Evolutionary conservation across 768 basidiomycete genomes (phyloP).

Genomic region (Rhodotorula graminis): DNA sequence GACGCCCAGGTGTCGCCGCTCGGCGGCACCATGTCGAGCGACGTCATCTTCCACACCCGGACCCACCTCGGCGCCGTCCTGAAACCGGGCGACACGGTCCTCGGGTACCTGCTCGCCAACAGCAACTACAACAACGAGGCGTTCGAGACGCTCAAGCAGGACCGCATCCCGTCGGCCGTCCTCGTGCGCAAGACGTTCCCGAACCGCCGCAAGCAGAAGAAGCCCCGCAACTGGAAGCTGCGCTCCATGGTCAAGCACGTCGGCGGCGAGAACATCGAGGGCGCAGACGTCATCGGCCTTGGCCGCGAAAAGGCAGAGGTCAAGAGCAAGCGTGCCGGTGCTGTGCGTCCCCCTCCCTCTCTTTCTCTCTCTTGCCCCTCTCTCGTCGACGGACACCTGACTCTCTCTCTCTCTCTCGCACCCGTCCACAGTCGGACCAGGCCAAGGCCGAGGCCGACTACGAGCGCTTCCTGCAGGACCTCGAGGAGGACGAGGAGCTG

Average conservation of each 20-base stretch:
- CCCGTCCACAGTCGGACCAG: slow-evolving; percentile 33
- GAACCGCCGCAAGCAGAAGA: slow-evolving; percentile 83
- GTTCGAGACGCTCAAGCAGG: slow-evolving; percentile 52
- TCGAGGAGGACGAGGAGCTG: slow-evolving; percentile 93
- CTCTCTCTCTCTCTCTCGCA: not conserved
- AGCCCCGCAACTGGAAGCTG: slow-evolving; percentile 76
- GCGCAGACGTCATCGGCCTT: slow-evolving; percentile 64
- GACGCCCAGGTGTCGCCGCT: slow-evolving; percentile 85
- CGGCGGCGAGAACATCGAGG: slow-evolving; percentile 56
- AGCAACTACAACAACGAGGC: slow-evolving; percentile 89
- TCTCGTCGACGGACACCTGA: not conserved
- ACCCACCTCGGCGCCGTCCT: slow-evolving; percentile 90
- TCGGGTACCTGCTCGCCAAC: slow-evolving; percentile 84
- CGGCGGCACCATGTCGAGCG: slow-evolving; percentile 59
- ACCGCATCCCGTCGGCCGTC: slow-evolving; percentile 80
- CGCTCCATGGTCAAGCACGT: slow-evolving; percentile 64
- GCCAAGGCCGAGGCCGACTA: slow-evolving; percentile 93
- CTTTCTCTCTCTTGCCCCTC: not conserved
- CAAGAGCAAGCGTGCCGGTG: slow-evolving; percentile 20
- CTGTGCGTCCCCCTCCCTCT: not conserved
- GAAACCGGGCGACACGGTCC: slow-evolving; percentile 87
- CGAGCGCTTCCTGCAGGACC: slow-evolving; percentile 85
- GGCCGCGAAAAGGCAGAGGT: slow-evolving; percentile 28
- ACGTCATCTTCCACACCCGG: slow-evolving; percentile 87
- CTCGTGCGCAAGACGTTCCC: slow-evolving; percentile 95